Percentiles rank a stretch among this genome's conserved stretches.
phyloP scores from a whole-genome alignment of 768 basidiomycete genomes.

The Candolleomyces efflorescens region DNA sequence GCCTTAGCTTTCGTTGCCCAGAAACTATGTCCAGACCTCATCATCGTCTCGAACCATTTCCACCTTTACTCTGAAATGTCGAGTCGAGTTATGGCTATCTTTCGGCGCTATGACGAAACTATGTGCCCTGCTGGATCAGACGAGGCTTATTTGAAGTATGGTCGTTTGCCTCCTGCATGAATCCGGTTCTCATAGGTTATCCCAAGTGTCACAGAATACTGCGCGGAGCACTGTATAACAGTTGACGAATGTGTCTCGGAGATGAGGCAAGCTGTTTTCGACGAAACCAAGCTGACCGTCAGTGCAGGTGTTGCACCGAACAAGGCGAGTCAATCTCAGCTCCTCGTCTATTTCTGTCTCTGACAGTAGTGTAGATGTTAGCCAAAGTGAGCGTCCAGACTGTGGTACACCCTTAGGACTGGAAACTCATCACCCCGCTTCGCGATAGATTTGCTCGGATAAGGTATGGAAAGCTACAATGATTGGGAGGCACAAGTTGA shows the following conservation, averaged over 20 bases:
- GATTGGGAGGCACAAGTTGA: constrained; percentile 3
- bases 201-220: constrained; percentile 78
- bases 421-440: not conserved
- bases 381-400: not conserved
- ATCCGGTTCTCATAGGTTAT: not conserved
- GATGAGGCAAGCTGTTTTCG: constrained; percentile 69
- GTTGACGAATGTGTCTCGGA: constrained; percentile 73
- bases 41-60: constrained; percentile 58
- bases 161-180: not conserved
- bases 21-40: constrained; percentile 89
- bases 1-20: constrained; percentile 80
- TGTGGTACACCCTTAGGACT: not conserved
- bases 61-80: constrained; percentile 69
- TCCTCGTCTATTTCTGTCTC: constrained; percentile 5
- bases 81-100: constrained; percentile 63
- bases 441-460: constrained; percentile 81
- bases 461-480: constrained; percentile 42
- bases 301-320: constrained; percentile 97
- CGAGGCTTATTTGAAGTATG: constrained; percentile 83
- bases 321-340: constrained; percentile 50
- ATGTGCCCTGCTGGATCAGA: constrained; percentile 80
- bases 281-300: constrained; percentile 82
- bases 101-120: constrained; percentile 67
- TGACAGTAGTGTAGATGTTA: constrained; percentile 10
- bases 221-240: constrained; percentile 56